phyloP scores from a whole-genome alignment of 176 grass and related monocot genomes.

The Elaeis guineensis region DNA sequence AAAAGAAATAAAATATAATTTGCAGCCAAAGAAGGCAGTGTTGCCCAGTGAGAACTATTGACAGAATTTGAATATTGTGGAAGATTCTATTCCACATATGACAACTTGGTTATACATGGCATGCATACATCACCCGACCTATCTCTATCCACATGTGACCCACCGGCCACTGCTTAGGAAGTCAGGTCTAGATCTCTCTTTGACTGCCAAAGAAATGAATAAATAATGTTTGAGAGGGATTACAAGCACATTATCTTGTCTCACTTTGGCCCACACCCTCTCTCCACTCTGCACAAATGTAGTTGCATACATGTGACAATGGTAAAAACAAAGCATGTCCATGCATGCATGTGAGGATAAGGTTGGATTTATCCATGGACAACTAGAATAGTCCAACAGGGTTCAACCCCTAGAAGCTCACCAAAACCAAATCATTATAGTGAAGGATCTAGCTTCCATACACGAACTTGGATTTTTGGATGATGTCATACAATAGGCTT shows the following conservation, averaged over 20 bases:
- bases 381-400: too few species aligned
- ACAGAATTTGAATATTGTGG: slow-evolving; percentile 66
- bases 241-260: too few species aligned
- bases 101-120: slow-evolving; percentile 65
- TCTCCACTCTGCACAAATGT: slow-evolving; percentile 2
- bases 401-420: too few species aligned
- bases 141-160: slow-evolving; percentile 79
- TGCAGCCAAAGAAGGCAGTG: not conserved
- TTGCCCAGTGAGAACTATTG: slow-evolving; percentile 1
- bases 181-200: slow-evolving; percentile 85
- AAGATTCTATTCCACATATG: slow-evolving; percentile 88
- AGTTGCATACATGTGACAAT: not conserved
- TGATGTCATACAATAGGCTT: too few species aligned
- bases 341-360: slow-evolving; percentile 25
- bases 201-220: slow-evolving; percentile 37
- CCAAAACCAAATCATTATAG: too few species aligned
- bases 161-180: slow-evolving; percentile 35
- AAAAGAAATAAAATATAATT: slow-evolving; percentile 6
- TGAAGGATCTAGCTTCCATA: too few species aligned
- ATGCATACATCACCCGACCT: slow-evolving; percentile 76
- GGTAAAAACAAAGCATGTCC: not conserved
- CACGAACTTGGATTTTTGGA: too few species aligned
- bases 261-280: too few species aligned
- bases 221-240: slow-evolving; percentile 3
- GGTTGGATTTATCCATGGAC: not conserved